These are phyloP conservation scores for Grosmannia huntii DNA, from an alignment of 2,329 filamentous ascomycete genomes.

Conservation along the genomic window DNA sequence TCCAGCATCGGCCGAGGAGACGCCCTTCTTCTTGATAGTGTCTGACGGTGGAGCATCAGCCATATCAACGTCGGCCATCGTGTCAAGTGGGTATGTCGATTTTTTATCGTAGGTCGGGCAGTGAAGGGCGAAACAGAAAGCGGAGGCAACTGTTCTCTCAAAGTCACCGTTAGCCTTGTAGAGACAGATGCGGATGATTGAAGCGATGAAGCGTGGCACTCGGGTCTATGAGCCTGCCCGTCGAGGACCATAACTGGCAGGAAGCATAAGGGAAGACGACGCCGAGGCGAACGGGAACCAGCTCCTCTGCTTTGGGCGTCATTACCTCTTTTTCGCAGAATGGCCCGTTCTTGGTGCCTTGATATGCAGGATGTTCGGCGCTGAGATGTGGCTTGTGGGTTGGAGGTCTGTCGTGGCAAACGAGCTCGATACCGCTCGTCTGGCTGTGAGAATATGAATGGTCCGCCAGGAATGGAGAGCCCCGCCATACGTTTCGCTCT, in stretches of 20 bases:
- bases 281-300: not conserved
- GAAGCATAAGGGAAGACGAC: not conserved
- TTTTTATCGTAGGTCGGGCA: not conserved
- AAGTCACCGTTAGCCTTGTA: not conserved
- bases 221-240: not conserved
- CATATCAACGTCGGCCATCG: constrained; percentile 96
- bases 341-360: not conserved
- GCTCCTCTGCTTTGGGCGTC: not conserved
- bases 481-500: not conserved
- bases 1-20: constrained; percentile 27
- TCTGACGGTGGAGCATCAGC: constrained; percentile 58
- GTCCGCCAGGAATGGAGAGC: not conserved
- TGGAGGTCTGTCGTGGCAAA: not conserved
- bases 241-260: not conserved
- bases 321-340: not conserved
- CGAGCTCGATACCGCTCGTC: not conserved
- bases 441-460: not conserved
- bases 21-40: constrained; percentile 39
- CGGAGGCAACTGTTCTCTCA: not conserved
- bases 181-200: not conserved
- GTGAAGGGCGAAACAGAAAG: not conserved
- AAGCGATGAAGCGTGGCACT: not conserved
- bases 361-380: not conserved
- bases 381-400: not conserved
- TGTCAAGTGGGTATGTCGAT: not conserved